phyloP scores from a whole-genome alignment of 2,329 filamentous ascomycete species.

The Fonsecaea multimorphosa region DNA sequence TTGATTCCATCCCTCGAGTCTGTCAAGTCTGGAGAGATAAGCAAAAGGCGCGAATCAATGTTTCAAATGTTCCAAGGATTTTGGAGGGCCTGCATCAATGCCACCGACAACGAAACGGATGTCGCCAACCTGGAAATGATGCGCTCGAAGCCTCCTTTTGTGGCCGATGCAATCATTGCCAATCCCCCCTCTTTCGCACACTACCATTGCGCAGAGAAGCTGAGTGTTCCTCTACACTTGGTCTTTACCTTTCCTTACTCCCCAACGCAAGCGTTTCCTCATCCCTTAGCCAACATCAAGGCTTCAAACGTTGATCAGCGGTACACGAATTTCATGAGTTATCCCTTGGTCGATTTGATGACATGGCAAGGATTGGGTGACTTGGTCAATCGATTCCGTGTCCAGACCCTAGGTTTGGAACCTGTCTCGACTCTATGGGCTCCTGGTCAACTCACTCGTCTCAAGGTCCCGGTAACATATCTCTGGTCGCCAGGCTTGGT shows the following conservation, averaged over 20 bases:
- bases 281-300: slow-evolving; percentile 78
- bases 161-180: slow-evolving; percentile 48
- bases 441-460: slow-evolving; percentile 72
- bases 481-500: slow-evolving; percentile 62
- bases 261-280: slow-evolving; percentile 73
- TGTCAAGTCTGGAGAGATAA: slow-evolving; percentile 75
- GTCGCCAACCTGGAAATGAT: slow-evolving; percentile 68
- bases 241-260: slow-evolving; percentile 68
- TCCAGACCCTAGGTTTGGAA: slow-evolving; percentile 71
- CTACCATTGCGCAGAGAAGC: slow-evolving; percentile 46
- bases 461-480: slow-evolving; percentile 78
- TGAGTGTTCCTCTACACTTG: slow-evolving; percentile 46
- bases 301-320: slow-evolving; percentile 72
- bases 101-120: slow-evolving; percentile 70
- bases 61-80: slow-evolving; percentile 83
- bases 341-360: slow-evolving; percentile 59
- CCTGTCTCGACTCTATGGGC: slow-evolving; percentile 79
- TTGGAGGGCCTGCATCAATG: slow-evolving; percentile 75
- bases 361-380: slow-evolving; percentile 65
- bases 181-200: slow-evolving; percentile 50
- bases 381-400: slow-evolving; percentile 75
- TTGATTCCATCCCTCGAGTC: slow-evolving; percentile 76
- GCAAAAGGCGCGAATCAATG: slow-evolving; percentile 70
- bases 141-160: slow-evolving; percentile 56
- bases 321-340: slow-evolving; percentile 81